A percentile compares a stretch with the other conserved stretches of the same genome.
Evolutionary conservation across 768 basidiomycete genomes (phyloP).

Genomic region (Solioccasus polychromus): DNA sequence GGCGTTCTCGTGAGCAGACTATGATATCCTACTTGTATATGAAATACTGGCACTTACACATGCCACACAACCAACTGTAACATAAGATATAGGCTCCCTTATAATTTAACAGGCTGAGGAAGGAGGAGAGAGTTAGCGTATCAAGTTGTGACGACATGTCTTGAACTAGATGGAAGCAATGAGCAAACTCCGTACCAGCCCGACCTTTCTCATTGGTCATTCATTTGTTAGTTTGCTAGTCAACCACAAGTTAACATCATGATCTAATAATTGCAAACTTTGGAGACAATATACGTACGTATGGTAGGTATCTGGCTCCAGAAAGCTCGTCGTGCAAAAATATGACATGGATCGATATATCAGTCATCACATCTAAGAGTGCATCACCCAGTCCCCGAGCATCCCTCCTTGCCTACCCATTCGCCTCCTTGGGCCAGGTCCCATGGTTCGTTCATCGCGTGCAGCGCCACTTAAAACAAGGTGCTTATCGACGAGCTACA

Average conservation of each 20-base stretch:
- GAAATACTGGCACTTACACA: conserved; percentile 47
- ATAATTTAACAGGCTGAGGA: background rate
- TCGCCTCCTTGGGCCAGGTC: conserved; percentile 48
- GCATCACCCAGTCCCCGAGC: conserved; percentile 56
- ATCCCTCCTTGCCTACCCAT: conserved; percentile 46
- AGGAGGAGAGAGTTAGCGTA: background rate
- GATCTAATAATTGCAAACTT: no score
- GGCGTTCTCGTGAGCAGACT: background rate
- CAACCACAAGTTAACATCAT: background rate
- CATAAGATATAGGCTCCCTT: conserved; percentile 48
- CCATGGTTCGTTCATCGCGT: conserved; percentile 48
- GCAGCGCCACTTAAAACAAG: conserved; percentile 52
- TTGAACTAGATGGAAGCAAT: background rate
- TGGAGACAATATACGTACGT: background rate
- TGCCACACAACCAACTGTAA: conserved; percentile 66
- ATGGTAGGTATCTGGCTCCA: background rate
- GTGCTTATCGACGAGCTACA: conserved; percentile 78
- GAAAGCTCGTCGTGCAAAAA: no score
- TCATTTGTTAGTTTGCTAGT: background rate
- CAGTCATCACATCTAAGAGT: conserved; percentile 28
- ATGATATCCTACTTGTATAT: background rate
- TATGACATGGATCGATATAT: background rate
- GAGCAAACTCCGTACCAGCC: no score
- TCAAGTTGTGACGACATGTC: conserved; percentile 1
- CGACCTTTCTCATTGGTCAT: conserved; percentile 1